A percentile compares a stretch with the other conserved stretches of the same genome.
Conservation (phyloP, 306 rosid species). For the Abrus pulchellus region DNA sequence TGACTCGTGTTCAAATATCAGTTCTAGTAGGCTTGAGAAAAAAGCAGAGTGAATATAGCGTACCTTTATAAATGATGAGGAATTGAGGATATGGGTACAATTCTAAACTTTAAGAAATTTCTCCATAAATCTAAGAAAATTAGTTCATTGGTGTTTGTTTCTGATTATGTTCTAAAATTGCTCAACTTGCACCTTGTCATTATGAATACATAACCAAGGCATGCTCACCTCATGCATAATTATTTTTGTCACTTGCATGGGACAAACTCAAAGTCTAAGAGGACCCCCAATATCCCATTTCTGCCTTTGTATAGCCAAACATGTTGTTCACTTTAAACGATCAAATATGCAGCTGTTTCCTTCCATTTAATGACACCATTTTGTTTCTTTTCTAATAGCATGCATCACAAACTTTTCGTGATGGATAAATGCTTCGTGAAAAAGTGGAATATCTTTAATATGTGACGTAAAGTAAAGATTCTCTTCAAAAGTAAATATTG, state of each 20-base stretch:
- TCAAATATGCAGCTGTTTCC: neutral
- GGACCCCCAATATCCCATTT: slow-evolving; percentile 7
- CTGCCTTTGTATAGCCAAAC: neutral
- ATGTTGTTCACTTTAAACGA: slow-evolving; percentile 4
- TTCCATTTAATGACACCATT: slow-evolving; percentile 25
- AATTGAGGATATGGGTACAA: neutral
- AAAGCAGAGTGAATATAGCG: neutral
- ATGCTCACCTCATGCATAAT: slow-evolving; percentile 4
- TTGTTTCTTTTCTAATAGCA: slow-evolving; percentile 5
- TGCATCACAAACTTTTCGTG: neutral
- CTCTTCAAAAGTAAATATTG: slow-evolving; percentile 9
- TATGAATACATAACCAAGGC: neutral
- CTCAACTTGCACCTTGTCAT: neutral
- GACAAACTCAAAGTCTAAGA: neutral
- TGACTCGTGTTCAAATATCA: neutral
- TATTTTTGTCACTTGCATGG: slow-evolving; percentile 16
- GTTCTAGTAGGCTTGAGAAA: neutral
- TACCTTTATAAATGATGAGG: neutral
- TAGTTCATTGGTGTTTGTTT: neutral
- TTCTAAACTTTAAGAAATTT: neutral
- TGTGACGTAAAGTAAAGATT: neutral
- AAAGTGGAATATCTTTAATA: neutral
- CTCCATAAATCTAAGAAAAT: neutral
- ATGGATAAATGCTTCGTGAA: neutral
- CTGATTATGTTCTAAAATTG: neutral